Evolutionary conservation across 352 stramenopile genomes (phyloP), one percentile per base, ranked within the genome.

Genomic region (Saprolegnia diclina): DNA sequence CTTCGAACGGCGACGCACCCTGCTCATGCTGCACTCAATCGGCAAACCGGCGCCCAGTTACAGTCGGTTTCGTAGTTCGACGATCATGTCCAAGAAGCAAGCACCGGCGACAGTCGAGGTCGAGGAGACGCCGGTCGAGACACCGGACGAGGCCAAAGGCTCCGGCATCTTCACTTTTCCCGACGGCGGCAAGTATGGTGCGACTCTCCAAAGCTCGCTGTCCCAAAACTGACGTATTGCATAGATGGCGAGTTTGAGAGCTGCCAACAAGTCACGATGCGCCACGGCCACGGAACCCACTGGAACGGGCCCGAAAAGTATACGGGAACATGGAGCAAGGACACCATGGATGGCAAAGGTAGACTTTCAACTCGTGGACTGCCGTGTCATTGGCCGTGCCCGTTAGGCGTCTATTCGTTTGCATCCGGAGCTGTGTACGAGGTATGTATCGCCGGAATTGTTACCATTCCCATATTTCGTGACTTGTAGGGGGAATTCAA

Each of bases 371-470:
- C 55, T 2, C 29, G 29, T 35, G 19, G 18, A 21, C 24, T 14
- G 45, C 32, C 10, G 10, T 26, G 24, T 61, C 37, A n/a, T 59
- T 7, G 29, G 16, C 42, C 16, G 38, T 29, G 10, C 22, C 14
- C 40, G 11, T 21, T 22, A 56, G 57, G 85, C 45, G 67, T 77
- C 5, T 91, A 89, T 64, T 53, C 45, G 22, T 92, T 92, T 42
- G 87, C 84, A 19, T 86, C 82, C 10, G 83, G 87, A 21, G 82
- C 84, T 5, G 68, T 70, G 11, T 95, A 93, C 66, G 80, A 93
- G 75, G 76, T 84, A 57, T 14, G 59, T n/a, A 44, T 56, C 14
- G 37, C 38, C 21, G 35, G 2, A 52, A 18, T 50, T 24, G 19
- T 42, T 37, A 16, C 57, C 16, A 14, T 4, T 0, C 4, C 14